Conservation (phyloP, 177 flowering plant genomes). For the Vitis hybrid region DNA sequence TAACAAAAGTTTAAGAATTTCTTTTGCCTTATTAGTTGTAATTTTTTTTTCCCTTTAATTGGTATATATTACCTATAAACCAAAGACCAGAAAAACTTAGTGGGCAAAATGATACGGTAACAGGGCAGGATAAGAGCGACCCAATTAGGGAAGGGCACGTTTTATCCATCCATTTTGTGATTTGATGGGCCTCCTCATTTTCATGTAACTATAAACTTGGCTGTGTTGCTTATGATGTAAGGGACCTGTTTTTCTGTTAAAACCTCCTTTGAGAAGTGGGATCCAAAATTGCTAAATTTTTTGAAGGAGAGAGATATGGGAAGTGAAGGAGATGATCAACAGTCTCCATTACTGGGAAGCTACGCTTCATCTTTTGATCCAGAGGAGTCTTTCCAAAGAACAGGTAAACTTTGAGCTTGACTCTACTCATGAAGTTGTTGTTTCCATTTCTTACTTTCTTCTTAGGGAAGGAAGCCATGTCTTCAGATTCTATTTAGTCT, state of each 20-base stretch:
- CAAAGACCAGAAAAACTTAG: neutral
- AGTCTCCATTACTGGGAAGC: constrained; percentile 8
- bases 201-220: neutral
- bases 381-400: constrained; percentile 11
- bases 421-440: neutral
- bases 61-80: too few relatives aligned
- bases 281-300: neutral
- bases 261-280: neutral
- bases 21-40: too few relatives aligned
- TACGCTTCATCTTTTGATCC: neutral
- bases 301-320: constrained; percentile 4
- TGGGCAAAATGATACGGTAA: neutral
- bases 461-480: neutral
- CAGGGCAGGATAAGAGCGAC: neutral
- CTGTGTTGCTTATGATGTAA: neutral
- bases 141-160: neutral
- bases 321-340: constrained; percentile 7
- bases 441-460: neutral
- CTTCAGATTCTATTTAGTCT: too few relatives aligned
- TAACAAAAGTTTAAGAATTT: too few relatives aligned
- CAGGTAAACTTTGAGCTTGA: constrained; percentile 2
- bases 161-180: neutral
- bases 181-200: neutral
- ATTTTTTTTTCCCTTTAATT: too few relatives aligned
- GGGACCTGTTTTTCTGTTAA: neutral